A percentile compares a stretch with the other conserved stretches of the same genome.
phyloP scores from a whole-genome alignment of 2,329 filamentous ascomycete genomes.

The Simplicillium sp. region DNA sequence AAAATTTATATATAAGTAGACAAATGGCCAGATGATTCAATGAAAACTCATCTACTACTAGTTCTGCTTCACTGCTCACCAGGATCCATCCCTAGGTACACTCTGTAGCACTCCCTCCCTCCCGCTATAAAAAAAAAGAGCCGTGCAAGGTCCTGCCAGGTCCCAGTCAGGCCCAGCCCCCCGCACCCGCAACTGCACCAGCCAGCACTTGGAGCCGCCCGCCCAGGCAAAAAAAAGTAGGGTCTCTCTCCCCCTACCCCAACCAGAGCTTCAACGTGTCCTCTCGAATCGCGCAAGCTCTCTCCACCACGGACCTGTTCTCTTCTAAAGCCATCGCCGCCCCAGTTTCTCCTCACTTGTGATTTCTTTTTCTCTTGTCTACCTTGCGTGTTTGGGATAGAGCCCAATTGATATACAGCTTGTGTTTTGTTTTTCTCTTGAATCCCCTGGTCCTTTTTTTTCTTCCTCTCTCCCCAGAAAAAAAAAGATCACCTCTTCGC shows the following conservation, averaged over 20 bases:
- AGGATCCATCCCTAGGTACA: too few species aligned
- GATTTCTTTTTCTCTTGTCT: not conserved
- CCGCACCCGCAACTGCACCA: too few species aligned
- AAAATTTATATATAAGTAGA: too few species aligned
- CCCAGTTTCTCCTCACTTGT: not conserved
- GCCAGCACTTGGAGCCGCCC: too few species aligned
- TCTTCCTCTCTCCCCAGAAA: slow-evolving; percentile 5
- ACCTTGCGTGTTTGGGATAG: not conserved
- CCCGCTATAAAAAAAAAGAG: too few species aligned
- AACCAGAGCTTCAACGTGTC: not conserved
- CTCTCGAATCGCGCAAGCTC: not conserved
- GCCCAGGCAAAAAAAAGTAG: too few species aligned
- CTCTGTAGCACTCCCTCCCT: too few species aligned
- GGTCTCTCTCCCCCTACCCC: not conserved
- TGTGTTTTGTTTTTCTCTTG: slow-evolving; percentile 4
- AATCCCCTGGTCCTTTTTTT: slow-evolving; percentile 15
- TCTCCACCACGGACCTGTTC: not conserved
- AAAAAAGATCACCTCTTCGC: slow-evolving; percentile 21
- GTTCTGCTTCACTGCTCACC: too few species aligned
- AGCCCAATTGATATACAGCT: not conserved
- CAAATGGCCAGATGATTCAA: too few species aligned
- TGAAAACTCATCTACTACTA: too few species aligned
- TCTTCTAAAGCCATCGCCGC: not conserved
- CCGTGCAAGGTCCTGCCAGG: too few species aligned
- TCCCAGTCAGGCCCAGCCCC: too few species aligned